Conservation (phyloP, 2,329 filamentous ascomycete genomes). For the Verruconis gallopava region DNA sequence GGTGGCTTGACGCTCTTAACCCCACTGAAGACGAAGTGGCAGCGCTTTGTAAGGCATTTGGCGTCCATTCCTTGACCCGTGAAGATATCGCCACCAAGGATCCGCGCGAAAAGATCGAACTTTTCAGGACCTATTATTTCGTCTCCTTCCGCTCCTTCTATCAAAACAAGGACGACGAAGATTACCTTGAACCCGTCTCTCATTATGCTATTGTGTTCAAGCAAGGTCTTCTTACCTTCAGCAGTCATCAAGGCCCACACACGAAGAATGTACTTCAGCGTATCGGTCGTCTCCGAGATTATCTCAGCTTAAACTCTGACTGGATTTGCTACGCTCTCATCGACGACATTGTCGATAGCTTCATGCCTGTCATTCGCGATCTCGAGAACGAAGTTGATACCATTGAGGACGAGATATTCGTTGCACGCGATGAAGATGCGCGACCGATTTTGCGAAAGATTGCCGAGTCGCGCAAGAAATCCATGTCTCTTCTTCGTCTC, state of each 20-base stretch:
- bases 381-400: constrained; percentile 81
- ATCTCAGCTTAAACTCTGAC: constrained; percentile 85
- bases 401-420: constrained; percentile 92
- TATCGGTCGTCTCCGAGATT: constrained; percentile 87
- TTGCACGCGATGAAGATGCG: constrained; percentile 81
- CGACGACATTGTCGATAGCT: constrained; percentile 95
- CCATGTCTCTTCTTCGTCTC: constrained; percentile 84
- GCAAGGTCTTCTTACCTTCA: constrained; percentile 89
- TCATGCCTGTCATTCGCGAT: constrained; percentile 76
- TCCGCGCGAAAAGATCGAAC: constrained; percentile 92
- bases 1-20: constrained; percentile 94
- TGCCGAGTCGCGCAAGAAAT: constrained; percentile 82
- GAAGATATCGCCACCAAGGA: constrained; percentile 96
- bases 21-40: constrained; percentile 80
- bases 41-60: constrained; percentile 84
- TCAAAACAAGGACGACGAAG: constrained; percentile 62
- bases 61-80: constrained; percentile 85
- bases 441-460: constrained; percentile 77
- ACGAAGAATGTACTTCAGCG: constrained; percentile 79
- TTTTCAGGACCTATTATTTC: constrained; percentile 97
- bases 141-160: constrained; percentile 93
- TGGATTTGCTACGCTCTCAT: constrained; percentile 99
- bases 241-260: constrained; percentile 77
- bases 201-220: constrained; percentile 95
- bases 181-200: constrained; percentile 88